Evolutionary conservation across 345 rosid species (phyloP), one percentile per base, ranked within the genome.

Genomic region (Odontarrhena argentea): DNA sequence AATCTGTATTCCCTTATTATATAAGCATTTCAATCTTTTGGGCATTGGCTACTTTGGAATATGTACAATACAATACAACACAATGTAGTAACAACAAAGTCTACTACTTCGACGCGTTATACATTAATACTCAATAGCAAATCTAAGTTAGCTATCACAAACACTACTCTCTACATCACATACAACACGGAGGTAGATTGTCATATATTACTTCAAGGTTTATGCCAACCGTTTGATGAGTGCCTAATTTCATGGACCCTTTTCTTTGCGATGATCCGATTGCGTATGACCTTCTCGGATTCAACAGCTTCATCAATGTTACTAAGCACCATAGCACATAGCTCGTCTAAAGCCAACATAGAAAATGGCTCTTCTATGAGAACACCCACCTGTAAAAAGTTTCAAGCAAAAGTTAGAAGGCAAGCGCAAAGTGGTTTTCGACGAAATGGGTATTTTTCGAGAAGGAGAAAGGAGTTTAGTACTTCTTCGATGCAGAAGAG

Each of bases 401-500:
- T 63, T 61, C 50, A 52, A 63, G 53, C 60, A 49, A 5, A 12
- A 56, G 5, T 18, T 45, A 14, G 37, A 51, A 28, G 26, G 47
- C 43, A 65, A 67, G 57, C 36, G 48, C 10, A 14, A 52, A 12
- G 24, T 35, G 22, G 43, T 14, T 28, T 26, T 37, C 13, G 51
- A 35, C 36, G 4, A 14, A 38, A 41, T 14, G 15, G n/a, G n/a
- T n/a, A 3, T 25, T 13, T 22, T 34, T 35, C 12, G 25, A 36
- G 9, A 56, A 58, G 44, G 50, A 35, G 18, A 52, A 60, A 60
- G 5, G 68, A 62, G 5, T 26, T n/a, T 8, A 22, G 44, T 69
- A 75, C 98, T 71, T 93, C 98, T 86, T 93, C 98, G 5, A 88
- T 93, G 94, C 97, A 93, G 86, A 93, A 93, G 71, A 93, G 78